These are phyloP conservation scores for Carex arenaria DNA, from an alignment of 202 grass and related monocot species.

Conservation along the genomic window DNA sequence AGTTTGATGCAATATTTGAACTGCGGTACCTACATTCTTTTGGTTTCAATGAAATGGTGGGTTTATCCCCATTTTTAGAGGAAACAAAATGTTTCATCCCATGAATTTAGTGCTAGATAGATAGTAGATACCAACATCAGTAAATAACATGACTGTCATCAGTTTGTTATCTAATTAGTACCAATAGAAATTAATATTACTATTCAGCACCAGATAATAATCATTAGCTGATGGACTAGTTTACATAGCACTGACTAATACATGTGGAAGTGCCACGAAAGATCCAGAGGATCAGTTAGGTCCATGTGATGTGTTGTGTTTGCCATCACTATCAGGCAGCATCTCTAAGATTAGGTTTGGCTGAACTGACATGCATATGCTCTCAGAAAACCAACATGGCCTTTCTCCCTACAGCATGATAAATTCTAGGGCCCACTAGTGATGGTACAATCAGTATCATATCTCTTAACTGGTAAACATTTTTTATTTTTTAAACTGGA, in stretches of 20 bases:
- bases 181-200: neutral
- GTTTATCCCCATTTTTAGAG: too few species aligned
- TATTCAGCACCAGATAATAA: neutral
- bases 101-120: neutral
- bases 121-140: neutral
- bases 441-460: slow-evolving; percentile 15
- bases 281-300: neutral
- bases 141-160: neutral
- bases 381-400: neutral
- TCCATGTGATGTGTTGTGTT: slow-evolving; percentile 18
- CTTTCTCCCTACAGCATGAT: neutral
- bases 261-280: neutral
- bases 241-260: neutral
- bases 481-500: neutral
- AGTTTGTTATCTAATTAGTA: neutral
- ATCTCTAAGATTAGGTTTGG: slow-evolving; percentile 11
- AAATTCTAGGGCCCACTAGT: neutral
- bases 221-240: neutral
- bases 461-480: neutral
- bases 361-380: slow-evolving; percentile 13
- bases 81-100: neutral
- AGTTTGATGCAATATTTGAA: too few species aligned
- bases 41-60: too few species aligned
- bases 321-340: neutral
- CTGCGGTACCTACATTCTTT: too few species aligned